Conservation (phyloP, 441 rosid genomes). For the Melastoma candidum region DNA sequence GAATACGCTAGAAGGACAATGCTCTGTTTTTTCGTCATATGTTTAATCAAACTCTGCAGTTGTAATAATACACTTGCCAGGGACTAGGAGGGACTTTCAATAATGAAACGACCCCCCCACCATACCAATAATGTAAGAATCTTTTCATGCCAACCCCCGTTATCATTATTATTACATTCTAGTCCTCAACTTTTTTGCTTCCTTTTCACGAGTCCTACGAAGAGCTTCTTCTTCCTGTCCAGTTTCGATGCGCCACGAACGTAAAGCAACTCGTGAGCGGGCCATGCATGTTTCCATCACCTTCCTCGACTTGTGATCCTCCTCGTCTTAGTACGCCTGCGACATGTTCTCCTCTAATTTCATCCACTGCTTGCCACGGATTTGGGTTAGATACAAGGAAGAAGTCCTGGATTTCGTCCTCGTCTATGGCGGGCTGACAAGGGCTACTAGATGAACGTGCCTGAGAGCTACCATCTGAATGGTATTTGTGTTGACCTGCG, state of each 20-base stretch:
- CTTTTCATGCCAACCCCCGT: no score
- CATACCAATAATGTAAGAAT: no score
- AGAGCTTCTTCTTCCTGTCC: conserved; percentile 20
- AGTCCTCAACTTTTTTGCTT: background rate
- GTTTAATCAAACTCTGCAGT: no score
- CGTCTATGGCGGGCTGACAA: conserved; percentile 24
- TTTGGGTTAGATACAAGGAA: background rate
- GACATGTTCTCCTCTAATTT: conserved; percentile 18
- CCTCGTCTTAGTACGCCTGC: conserved; percentile 24
- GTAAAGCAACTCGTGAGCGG: conserved; percentile 20
- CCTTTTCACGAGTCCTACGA: conserved; percentile 2
- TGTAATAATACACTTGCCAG: no score
- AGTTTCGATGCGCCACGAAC: conserved; percentile 31
- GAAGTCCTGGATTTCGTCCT: conserved; percentile 30
- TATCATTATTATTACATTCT: no score
- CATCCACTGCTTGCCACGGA: conserved; percentile 27
- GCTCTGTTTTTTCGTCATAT: no score
- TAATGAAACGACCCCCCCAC: no score
- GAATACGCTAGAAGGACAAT: no score
- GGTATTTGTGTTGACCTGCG: conserved; percentile 30
- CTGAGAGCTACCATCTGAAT: conserved; percentile 31
- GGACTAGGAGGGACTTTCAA: no score
- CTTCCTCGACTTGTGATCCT: conserved; percentile 30
- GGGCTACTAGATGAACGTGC: conserved; percentile 34
- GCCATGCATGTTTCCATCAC: conserved; percentile 25